Evolutionary conservation across 2,329 filamentous ascomycete genomes (phyloP), one percentile per base, ranked within the genome.

Genomic region (Cercospora zeina): DNA sequence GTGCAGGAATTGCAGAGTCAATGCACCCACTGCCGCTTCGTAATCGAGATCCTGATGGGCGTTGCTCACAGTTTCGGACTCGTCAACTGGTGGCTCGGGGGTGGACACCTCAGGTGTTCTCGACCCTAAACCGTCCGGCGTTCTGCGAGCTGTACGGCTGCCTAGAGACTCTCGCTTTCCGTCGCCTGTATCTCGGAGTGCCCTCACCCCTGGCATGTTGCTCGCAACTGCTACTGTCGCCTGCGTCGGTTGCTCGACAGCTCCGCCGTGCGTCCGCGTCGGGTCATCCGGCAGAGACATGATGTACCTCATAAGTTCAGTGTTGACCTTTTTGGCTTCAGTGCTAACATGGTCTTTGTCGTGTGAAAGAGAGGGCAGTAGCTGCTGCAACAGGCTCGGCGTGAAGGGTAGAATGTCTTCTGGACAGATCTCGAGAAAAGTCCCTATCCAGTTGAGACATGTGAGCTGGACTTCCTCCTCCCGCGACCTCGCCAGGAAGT

Each of bases 331-430:
- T 47, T 88, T 89, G 14, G 95, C 95, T 51, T 93, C 92, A 73
- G 92, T 87, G 53, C 93, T 89, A 65, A 97, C 96, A 47, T 88
- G 87, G 67, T 97, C 93, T 11, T 95, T 89, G 57, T 89, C 90
- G 72, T 93, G 96, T 4, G 93, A 93, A 84, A 99, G 91, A 30
- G 93, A 92, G 14, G 95, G 96, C 30, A 99, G 83, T 60, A 99
- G 89, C 71, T 97, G 91, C 1, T 92, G 91, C 47, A 99, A 80
- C 31, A 99, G 88, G 69, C 91, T 90, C 21, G 96, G 96, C 0
- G 96, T 95, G 75, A 97, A 97, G 3, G 90, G 90, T 45, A 99
- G 82, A 3, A 99, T 96, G 72, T 99, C 95, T 73, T 97, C 95
- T 0, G 95, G 93, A 70, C 93, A 97, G 50, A 99, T 97, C 66